Percentiles rank a stretch among this genome's conserved stretches.
Conservation (phyloP, 129 eudicot genomes). For the Arctium lappa region DNA sequence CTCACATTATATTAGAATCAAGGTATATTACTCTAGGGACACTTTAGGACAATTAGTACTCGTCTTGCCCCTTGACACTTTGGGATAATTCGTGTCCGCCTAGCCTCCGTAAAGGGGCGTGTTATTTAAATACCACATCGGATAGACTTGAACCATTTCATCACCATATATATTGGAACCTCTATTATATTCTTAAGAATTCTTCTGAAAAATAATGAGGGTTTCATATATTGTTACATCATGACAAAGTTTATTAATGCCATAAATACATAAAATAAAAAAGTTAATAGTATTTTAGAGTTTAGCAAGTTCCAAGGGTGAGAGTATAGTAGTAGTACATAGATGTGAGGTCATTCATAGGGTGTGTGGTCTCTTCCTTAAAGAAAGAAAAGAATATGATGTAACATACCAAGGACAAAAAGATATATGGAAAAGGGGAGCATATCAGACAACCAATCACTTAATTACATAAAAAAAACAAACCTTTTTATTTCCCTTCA, state of each 20-base stretch:
- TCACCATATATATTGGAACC: no score
- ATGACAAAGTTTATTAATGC: background rate
- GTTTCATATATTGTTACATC: no score
- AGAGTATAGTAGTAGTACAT: slow-evolving; percentile 2
- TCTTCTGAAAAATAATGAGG: no score
- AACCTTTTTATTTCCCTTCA: background rate
- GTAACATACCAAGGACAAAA: slow-evolving; percentile 26
- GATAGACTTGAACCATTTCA: no score
- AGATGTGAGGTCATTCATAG: slow-evolving; percentile 37
- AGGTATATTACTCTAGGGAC: background rate
- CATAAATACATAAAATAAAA: background rate
- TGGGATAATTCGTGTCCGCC: background rate
- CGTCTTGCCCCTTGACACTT: no score
- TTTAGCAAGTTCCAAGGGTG: slow-evolving; percentile 24
- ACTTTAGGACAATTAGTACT: no score
- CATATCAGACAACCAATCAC: slow-evolving; percentile 23
- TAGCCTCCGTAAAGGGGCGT: background rate
- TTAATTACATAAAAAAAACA: background rate
- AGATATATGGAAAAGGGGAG: background rate
- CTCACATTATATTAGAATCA: background rate
- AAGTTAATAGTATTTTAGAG: background rate
- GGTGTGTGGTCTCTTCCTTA: slow-evolving; percentile 38
- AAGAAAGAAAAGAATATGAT: slow-evolving; percentile 22
- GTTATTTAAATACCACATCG: background rate
- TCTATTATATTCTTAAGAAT: no score